phyloP scores from a whole-genome alignment of 139 green algal species.

The Closterium sp. region DNA sequence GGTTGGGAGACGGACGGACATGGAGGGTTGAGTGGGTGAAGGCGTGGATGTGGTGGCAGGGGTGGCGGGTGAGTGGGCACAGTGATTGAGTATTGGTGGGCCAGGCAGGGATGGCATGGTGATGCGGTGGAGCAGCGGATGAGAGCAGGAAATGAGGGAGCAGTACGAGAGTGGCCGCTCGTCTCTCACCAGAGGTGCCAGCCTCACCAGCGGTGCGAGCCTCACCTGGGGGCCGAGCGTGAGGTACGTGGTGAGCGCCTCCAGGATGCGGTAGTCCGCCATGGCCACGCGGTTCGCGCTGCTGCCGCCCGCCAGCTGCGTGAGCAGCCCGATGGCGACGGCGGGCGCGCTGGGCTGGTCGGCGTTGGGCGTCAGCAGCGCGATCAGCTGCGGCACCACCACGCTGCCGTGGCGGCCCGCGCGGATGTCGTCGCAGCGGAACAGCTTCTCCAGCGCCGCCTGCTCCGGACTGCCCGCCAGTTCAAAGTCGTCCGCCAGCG shows the following conservation, averaged over 20 bases:
- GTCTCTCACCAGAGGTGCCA: too few species aligned
- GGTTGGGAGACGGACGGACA: neutral
- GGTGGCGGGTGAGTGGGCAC: too few species aligned
- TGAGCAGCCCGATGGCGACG: conserved; percentile 23
- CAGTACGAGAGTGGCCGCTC: too few species aligned
- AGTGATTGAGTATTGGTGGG: too few species aligned
- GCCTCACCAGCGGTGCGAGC: too few species aligned
- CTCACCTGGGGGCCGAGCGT: conserved; percentile 32
- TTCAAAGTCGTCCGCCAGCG: conserved; percentile 31
- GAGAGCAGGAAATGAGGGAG: too few species aligned
- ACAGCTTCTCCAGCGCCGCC: conserved; percentile 34
- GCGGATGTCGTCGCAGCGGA: conserved; percentile 38
- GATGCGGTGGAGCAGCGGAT: too few species aligned
- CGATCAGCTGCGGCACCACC: conserved; percentile 23
- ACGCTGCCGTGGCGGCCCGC: neutral
- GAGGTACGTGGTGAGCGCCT: conserved; percentile 44
- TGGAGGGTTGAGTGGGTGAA: neutral
- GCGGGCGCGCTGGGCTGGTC: conserved; percentile 8
- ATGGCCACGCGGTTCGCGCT: conserved; percentile 29
- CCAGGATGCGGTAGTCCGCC: conserved; percentile 14
- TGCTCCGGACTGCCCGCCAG: conserved; percentile 26
- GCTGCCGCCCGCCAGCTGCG: conserved; percentile 28
- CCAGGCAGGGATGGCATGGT: too few species aligned
- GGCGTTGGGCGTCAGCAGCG: conserved; percentile 20
- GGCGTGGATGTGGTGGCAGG: neutral